Conservation (phyloP, 1,284 basidiomycete genomes). For the Moesziomyces globuligerus region DNA sequence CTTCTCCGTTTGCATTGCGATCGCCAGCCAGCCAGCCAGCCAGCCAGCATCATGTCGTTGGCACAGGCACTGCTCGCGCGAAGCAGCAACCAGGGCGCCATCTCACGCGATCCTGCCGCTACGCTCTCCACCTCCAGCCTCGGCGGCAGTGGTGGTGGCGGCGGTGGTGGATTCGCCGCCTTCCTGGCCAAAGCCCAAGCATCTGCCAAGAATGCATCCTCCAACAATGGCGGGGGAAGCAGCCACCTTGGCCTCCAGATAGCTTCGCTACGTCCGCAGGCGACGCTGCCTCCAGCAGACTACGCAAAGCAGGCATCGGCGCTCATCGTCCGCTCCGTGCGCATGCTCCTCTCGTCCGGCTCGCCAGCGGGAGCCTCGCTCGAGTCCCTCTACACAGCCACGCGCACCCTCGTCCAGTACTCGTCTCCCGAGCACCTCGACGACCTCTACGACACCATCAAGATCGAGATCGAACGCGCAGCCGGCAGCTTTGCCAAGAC, state of each 20-base stretch:
- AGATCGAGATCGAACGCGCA: conserved; percentile 58
- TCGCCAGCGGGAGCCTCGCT: conserved; percentile 12
- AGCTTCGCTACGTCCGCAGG: conserved; percentile 17
- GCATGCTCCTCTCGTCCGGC: conserved; percentile 27
- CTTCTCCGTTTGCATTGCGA: no score
- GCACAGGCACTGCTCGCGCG: conserved; percentile 32
- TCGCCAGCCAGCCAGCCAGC: no score
- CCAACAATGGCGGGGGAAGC: background rate
- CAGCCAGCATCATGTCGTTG: conserved; percentile 25
- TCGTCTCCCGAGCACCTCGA: conserved; percentile 9
- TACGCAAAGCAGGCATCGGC: conserved; percentile 29
- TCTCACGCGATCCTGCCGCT: background rate
- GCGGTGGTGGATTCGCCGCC: conserved; percentile 31
- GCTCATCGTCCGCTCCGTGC: conserved; percentile 36
- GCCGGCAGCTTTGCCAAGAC: conserved; percentile 31
- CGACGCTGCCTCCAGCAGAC: conserved; percentile 22
- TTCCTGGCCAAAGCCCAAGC: conserved; percentile 27
- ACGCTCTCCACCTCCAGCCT: background rate
- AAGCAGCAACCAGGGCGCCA: conserved; percentile 19
- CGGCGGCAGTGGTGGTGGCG: background rate
- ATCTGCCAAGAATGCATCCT: background rate
- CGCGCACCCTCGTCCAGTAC: conserved; percentile 20
- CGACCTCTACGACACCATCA: conserved; percentile 53
- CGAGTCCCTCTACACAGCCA: conserved; percentile 42
- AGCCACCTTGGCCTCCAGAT: conserved; percentile 12